Percentiles rank a stretch among this genome's conserved stretches.
Evolutionary conservation across 352 stramenopile species (phyloP).

Genomic region (Phytophthora pisi): DNA sequence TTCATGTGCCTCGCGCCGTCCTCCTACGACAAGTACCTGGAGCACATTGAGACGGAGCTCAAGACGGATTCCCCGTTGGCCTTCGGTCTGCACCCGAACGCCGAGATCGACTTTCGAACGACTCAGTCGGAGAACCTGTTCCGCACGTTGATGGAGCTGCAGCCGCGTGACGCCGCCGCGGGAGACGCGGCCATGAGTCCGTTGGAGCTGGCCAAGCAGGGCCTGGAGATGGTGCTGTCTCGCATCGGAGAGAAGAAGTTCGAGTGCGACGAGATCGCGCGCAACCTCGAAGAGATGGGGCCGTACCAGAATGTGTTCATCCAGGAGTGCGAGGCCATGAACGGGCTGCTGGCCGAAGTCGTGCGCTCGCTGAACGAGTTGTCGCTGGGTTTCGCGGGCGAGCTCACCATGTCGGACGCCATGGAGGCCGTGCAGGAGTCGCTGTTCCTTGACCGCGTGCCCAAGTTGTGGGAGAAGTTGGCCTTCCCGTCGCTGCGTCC

Average conservation of each 20-base stretch:
- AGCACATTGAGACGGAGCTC: constrained; percentile 97
- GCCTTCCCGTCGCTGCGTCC: constrained; percentile 93
- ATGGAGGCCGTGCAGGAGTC: constrained; percentile 96
- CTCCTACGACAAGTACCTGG: constrained; percentile 97
- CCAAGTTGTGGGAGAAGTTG: constrained; percentile 94
- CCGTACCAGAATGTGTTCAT: constrained; percentile 98
- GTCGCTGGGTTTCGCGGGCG: constrained; percentile 95
- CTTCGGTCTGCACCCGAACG: constrained; percentile 98
- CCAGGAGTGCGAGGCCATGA: constrained; percentile 98
- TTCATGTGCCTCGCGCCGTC: constrained; percentile 95
- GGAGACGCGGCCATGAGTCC: constrained; percentile 92
- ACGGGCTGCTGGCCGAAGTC: constrained; percentile 95
- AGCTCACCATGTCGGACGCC: constrained; percentile 97
- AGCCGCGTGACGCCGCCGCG: constrained; percentile 88
- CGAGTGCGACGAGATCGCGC: constrained; percentile 95
- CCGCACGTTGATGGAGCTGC: constrained; percentile 95
- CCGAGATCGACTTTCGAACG: constrained; percentile 98
- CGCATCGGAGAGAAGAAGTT: constrained; percentile 98
- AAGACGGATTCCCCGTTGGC: constrained; percentile 96
- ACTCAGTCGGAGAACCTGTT: constrained; percentile 97
- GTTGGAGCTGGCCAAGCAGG: constrained; percentile 90
- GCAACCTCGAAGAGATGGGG: constrained; percentile 93
- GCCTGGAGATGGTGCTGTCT: constrained; percentile 93
- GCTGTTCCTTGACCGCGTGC: constrained; percentile 94
- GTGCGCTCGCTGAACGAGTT: constrained; percentile 96